These are phyloP conservation scores for Cladosporium sp. DNA, from an alignment of 2,329 filamentous ascomycete species.

Conservation along the genomic window DNA sequence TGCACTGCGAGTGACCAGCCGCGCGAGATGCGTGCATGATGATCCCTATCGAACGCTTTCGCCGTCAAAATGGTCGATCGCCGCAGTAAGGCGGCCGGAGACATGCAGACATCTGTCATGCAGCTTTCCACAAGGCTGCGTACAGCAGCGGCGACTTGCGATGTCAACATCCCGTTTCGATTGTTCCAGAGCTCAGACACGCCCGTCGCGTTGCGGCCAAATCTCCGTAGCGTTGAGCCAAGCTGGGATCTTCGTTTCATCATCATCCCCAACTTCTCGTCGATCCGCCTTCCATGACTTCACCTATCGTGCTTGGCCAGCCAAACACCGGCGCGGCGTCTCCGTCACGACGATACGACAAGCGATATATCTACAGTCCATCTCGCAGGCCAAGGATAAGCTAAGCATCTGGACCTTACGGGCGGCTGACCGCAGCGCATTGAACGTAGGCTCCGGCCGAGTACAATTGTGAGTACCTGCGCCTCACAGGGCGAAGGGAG, in stretches of 20 bases:
- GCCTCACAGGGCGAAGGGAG: not conserved
- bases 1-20: not conserved
- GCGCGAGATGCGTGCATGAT: no score
- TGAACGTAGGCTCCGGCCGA: not conserved
- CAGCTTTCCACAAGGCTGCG: no score
- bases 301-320: not conserved
- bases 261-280: not conserved
- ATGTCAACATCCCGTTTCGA: not conserved
- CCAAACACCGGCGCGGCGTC: slow-evolving; percentile 1
- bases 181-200: not conserved
- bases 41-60: no score
- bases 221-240: slow-evolving; percentile 6
- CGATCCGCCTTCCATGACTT: slow-evolving; percentile 8
- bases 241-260: not conserved
- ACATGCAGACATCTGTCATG: no score
- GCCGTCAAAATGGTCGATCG: no score
- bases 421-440: no score
- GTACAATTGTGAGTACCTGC: not conserved
- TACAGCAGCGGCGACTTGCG: no score
- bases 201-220: not conserved
- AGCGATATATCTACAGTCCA: slow-evolving; percentile 1
- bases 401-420: not conserved
- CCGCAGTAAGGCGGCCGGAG: no score
- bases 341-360: not conserved
- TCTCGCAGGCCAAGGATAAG: slow-evolving; percentile 5